phyloP scores from a whole-genome alignment of 345 rosid genomes.

The Carallia brachiata region DNA sequence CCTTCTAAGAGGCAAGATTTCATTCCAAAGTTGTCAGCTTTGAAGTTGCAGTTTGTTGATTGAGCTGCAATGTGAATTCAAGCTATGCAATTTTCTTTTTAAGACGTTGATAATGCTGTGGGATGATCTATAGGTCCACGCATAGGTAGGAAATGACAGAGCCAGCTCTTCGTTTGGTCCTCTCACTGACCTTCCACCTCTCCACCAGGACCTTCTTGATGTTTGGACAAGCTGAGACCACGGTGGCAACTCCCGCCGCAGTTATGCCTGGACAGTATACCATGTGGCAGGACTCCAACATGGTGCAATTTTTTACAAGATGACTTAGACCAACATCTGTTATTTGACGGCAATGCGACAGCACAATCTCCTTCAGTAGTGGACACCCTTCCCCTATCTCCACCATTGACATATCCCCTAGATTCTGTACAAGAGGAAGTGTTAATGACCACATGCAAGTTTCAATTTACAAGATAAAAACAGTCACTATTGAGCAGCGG shows the following conservation, averaged over 20 bases:
- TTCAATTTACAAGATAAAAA: too few species aligned
- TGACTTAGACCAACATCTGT: constrained; percentile 72
- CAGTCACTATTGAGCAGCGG: neutral
- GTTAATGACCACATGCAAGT: neutral
- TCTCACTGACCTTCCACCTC: constrained; percentile 80
- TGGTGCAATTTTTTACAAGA: constrained; percentile 57
- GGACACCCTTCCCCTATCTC: constrained; percentile 91
- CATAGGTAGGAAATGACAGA: constrained; percentile 71
- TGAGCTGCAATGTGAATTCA: too few species aligned
- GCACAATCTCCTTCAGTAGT: constrained; percentile 63
- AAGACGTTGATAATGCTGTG: neutral
- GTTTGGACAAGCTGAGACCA: constrained; percentile 77
- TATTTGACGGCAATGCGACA: constrained; percentile 78
- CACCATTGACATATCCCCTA: constrained; percentile 70
- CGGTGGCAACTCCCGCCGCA: constrained; percentile 73
- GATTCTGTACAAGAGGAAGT: constrained; percentile 39
- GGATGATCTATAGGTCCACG: constrained; percentile 50
- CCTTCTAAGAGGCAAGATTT: too few species aligned
- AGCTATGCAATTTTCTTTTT: neutral
- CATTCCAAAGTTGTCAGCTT: too few species aligned
- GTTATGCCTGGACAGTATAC: constrained; percentile 78
- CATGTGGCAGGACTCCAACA: constrained; percentile 77
- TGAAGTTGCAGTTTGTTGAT: too few species aligned
- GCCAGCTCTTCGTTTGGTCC: constrained; percentile 78
- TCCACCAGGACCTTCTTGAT: constrained; percentile 79